These are phyloP conservation scores for Thelephora ganbajun DNA, from an alignment of 768 basidiomycete species.

Conservation along the genomic window DNA sequence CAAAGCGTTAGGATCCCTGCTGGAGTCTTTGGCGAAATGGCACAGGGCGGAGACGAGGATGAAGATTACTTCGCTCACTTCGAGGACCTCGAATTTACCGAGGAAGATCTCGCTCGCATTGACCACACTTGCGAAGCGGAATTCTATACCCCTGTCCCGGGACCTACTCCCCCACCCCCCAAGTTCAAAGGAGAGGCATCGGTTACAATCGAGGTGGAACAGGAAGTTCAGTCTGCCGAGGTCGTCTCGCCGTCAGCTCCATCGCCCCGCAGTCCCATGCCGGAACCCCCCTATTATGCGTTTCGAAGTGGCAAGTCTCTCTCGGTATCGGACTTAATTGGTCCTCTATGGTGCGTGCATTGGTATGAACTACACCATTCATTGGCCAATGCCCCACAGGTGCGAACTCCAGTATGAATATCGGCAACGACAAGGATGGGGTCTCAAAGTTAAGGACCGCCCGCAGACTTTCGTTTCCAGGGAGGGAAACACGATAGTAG, in stretches of 20 bases:
- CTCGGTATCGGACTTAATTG: conserved; percentile 49
- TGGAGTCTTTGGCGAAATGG: no score
- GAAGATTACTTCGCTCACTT: conserved; percentile 13
- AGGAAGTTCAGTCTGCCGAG: conserved; percentile 6
- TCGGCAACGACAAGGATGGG: conserved; percentile 45
- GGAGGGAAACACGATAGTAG: conserved; percentile 45
- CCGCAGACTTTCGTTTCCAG: conserved; percentile 42
- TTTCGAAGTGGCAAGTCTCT: conserved; percentile 33
- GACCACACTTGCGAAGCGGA: conserved; percentile 22
- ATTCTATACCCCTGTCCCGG: not conserved
- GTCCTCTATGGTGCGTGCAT: conserved; percentile 42
- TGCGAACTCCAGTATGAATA: conserved; percentile 76
- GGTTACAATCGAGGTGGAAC: conserved; percentile 12
- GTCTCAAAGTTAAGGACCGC: conserved; percentile 31
- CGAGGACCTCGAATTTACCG: conserved; percentile 41
- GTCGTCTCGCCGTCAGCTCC: not conserved
- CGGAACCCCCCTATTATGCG: conserved; percentile 23
- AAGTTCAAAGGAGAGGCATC: conserved; percentile 10
- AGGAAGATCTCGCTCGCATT: conserved; percentile 37
- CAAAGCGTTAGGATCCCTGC: no score
- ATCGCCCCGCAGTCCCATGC: not conserved
- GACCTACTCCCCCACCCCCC: conserved; percentile 3
- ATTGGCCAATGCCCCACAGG: conserved; percentile 24
- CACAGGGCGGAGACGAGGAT: no score
- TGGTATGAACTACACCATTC: not conserved